Conservation (phyloP, 2,329 filamentous ascomycete species). For the Colletotrichum lindemuthianum region DNA sequence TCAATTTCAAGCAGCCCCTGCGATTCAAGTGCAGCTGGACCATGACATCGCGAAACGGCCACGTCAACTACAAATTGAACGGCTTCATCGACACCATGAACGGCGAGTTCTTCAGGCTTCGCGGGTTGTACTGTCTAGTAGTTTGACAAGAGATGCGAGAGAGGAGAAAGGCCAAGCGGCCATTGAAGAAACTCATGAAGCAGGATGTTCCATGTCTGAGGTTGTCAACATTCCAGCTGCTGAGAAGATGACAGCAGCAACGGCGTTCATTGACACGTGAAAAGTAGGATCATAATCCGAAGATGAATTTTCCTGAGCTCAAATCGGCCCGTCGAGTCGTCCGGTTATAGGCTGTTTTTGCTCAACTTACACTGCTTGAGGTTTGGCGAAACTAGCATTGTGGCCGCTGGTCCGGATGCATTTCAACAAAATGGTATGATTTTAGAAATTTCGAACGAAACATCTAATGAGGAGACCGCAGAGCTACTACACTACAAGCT, state of each 20-base stretch:
- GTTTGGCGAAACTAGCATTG: no score
- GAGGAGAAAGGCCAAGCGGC: slow-evolving; percentile 8
- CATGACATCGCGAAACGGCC: not conserved
- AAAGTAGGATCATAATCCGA: not conserved
- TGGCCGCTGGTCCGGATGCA: no score
- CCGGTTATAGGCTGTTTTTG: no score
- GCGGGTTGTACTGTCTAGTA: slow-evolving; percentile 4
- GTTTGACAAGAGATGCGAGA: not conserved
- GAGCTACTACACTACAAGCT: not conserved
- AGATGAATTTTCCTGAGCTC: not conserved
- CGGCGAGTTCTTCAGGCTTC: slow-evolving; percentile 12
- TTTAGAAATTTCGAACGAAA: no score
- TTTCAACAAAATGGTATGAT: no score
- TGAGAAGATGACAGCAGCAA: not conserved
- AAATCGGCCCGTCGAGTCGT: no score
- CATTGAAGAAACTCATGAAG: slow-evolving; percentile 10
- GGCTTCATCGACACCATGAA: slow-evolving; percentile 16
- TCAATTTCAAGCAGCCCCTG: no score
- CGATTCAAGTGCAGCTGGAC: no score
- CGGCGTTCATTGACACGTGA: not conserved
- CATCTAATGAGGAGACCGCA: no score
- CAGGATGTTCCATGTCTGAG: slow-evolving; percentile 14
- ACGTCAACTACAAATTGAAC: slow-evolving; percentile 13
- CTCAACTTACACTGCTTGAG: no score
- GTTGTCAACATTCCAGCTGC: slow-evolving; percentile 8